A percentile compares a stretch with the other conserved stretches of the same genome.
These are phyloP conservation scores for Colletotrichum tabaci DNA, from an alignment of 2,329 filamentous ascomycete genomes.

Conservation along the genomic window DNA sequence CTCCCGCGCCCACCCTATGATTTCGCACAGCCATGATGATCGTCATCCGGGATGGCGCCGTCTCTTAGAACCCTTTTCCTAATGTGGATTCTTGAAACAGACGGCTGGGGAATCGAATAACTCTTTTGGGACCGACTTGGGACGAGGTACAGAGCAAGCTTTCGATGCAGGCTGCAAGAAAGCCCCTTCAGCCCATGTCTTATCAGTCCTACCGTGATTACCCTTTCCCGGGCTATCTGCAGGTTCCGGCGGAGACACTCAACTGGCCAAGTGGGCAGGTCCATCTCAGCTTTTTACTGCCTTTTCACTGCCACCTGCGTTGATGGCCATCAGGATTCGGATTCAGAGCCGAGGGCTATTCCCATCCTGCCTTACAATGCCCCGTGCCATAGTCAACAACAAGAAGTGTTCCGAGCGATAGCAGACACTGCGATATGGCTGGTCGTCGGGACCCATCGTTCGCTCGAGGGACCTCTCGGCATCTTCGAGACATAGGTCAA, in stretches of 20 bases:
- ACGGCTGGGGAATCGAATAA: constrained; percentile 12
- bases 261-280: background rate
- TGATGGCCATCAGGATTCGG: background rate
- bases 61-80: constrained; percentile 30
- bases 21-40: constrained; percentile 37
- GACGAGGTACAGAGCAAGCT: constrained; percentile 32
- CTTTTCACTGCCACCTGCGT: background rate
- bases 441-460: background rate
- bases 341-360: no score
- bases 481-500: background rate
- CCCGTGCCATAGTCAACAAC: background rate
- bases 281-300: constrained; percentile 8
- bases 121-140: constrained; percentile 20
- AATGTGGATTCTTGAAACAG: constrained; percentile 34
- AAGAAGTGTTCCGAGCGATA: background rate
- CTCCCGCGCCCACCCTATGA: constrained; percentile 4
- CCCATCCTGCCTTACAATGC: background rate
- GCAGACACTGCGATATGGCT: background rate
- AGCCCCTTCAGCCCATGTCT: constrained; percentile 23
- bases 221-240: constrained; percentile 7
- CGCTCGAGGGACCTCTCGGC: background rate
- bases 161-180: constrained; percentile 32
- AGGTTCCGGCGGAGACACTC: background rate
- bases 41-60: constrained; percentile 36
- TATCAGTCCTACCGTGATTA: background rate